Conservation (phyloP, 768 basidiomycete species). For the Xerocomellus amylosporus region DNA sequence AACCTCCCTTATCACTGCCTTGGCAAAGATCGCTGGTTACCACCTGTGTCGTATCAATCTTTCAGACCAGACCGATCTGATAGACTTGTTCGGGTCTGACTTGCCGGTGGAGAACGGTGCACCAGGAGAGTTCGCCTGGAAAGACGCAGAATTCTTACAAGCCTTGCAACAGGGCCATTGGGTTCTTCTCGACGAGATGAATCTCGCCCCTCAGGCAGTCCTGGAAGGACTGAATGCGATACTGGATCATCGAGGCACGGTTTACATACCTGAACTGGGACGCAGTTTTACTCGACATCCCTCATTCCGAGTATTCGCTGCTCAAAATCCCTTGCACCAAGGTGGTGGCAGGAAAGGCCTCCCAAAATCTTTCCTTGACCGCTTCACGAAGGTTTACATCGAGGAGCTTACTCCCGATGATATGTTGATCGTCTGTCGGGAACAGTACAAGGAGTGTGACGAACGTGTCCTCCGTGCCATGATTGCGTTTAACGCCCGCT, state of each 20-base stretch:
- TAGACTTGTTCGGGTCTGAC: constrained; percentile 95
- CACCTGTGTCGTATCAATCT: constrained; percentile 89
- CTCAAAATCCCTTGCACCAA: constrained; percentile 94
- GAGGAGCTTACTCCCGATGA: constrained; percentile 80
- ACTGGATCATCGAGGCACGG: constrained; percentile 91
- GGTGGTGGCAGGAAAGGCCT: constrained; percentile 97
- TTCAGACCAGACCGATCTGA: constrained; percentile 96
- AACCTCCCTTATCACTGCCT: constrained; percentile 86
- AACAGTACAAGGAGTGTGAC: constrained; percentile 64
- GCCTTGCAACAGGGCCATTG: constrained; percentile 95
- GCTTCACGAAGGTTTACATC: constrained; percentile 97
- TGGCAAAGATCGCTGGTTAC: constrained; percentile 79
- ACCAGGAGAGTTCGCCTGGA: constrained; percentile 95
- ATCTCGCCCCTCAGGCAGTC: constrained; percentile 93
- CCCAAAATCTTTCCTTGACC: constrained; percentile 95
- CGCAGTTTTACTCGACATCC: constrained; percentile 87
- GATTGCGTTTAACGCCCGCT: constrained; percentile 75
- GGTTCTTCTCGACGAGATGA: constrained; percentile 99
- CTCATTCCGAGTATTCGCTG: constrained; percentile 95
- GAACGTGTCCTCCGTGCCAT: constrained; percentile 58
- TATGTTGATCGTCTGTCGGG: constrained; percentile 71
- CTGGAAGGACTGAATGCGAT: constrained; percentile 96
- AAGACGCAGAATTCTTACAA: constrained; percentile 91
- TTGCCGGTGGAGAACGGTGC: constrained; percentile 89
- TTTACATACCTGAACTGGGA: constrained; percentile 93